A percentile compares a stretch with the other conserved stretches of the same genome.
Conservation (phyloP, 441 rosid species). For the Croton setiger region DNA sequence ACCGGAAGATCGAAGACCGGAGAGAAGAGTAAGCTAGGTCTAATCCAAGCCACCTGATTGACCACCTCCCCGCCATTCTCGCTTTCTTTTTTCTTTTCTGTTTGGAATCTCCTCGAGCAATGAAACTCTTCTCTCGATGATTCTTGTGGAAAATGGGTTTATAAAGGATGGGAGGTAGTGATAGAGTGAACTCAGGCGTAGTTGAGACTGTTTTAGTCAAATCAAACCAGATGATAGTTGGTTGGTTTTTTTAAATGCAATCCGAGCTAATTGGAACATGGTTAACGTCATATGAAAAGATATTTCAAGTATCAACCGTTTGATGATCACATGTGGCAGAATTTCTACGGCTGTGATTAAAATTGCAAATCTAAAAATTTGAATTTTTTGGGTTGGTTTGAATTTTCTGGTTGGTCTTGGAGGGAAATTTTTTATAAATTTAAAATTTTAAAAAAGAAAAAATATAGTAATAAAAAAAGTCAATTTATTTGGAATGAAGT, state of each 20-base stretch:
- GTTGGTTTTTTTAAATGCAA: too few species aligned
- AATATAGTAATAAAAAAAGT: too few species aligned
- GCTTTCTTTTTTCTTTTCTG: constrained; percentile 7
- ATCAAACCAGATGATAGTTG: too few species aligned
- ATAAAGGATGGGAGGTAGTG: background rate
- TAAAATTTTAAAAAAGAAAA: too few species aligned
- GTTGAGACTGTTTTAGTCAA: background rate
- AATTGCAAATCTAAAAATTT: background rate
- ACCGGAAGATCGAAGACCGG: constrained; percentile 22
- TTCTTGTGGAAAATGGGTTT: background rate
- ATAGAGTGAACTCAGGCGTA: background rate
- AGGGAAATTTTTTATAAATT: background rate
- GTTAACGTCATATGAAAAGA: too few species aligned
- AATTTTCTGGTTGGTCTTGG: background rate
- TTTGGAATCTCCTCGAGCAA: too few species aligned
- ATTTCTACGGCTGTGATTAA: background rate
- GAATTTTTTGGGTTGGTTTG: background rate
- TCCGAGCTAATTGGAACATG: too few species aligned
- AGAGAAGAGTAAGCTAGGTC: constrained; percentile 25
- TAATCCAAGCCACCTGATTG: constrained; percentile 40
- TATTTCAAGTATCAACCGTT: too few species aligned
- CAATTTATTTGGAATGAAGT: background rate
- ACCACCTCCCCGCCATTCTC: constrained; percentile 38
- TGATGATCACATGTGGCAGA: background rate
- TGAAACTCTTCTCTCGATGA: background rate